These are phyloP conservation scores for Phialemoniopsis sp. DNA, from an alignment of 2,329 filamentous ascomycete species.

Conservation along the genomic window DNA sequence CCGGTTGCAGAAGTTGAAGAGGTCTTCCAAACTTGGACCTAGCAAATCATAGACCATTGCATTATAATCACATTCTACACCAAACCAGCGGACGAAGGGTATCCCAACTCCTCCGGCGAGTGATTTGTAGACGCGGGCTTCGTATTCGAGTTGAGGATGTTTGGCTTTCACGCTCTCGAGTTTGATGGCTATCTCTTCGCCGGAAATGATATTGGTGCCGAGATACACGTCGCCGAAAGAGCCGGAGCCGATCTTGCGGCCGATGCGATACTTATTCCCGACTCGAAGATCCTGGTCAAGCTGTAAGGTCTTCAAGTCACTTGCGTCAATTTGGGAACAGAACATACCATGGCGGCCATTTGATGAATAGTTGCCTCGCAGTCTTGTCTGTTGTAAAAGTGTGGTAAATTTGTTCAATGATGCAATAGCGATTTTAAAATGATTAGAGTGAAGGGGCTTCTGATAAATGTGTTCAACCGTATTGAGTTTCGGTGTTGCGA, in stretches of 20 bases:
- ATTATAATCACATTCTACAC: constrained; percentile 99
- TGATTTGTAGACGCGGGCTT: constrained; percentile 86
- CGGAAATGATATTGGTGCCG: constrained; percentile 98
- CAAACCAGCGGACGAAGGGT: constrained; percentile 98
- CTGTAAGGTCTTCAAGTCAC: too few relatives aligned
- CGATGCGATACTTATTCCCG: constrained; percentile 99
- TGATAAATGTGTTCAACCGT: too few relatives aligned
- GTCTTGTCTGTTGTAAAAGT: too few relatives aligned
- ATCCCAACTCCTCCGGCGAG: constrained; percentile 97
- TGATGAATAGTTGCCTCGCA: too few relatives aligned
- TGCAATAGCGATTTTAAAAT: too few relatives aligned
- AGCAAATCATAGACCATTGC: constrained; percentile 98
- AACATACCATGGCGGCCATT: too few relatives aligned
- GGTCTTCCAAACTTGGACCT: constrained; percentile 90
- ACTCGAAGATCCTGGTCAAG: constrained; percentile 82
- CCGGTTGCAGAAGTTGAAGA: constrained; percentile 99
- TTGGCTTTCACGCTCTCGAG: constrained; percentile 99
- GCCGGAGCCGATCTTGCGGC: constrained; percentile 96
- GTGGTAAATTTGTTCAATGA: too few relatives aligned
- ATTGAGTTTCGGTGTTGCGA: too few relatives aligned
- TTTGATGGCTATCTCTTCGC: constrained; percentile 99
- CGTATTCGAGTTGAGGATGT: constrained; percentile 97
- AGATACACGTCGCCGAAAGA: constrained; percentile 99
- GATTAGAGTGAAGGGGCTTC: too few relatives aligned
- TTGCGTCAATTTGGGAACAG: too few relatives aligned